Conservation (phyloP, 225 moss, liverwort and hornwort genomes). For the Climacium dendroides region DNA sequence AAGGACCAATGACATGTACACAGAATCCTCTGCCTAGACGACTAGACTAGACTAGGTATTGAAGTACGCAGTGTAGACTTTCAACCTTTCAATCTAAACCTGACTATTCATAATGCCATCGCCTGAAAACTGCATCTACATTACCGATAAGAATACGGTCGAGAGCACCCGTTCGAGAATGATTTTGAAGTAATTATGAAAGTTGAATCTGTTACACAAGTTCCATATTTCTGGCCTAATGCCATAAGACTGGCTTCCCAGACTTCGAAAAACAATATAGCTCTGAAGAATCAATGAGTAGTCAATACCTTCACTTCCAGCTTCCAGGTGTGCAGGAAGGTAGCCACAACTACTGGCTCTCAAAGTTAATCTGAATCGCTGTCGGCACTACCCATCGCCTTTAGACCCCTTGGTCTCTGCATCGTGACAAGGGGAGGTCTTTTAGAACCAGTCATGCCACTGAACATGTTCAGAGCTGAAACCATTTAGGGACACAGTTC, state of each 20-base stretch:
- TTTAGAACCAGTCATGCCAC: not conserved
- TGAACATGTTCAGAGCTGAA: not conserved
- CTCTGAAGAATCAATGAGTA: conserved; percentile 1
- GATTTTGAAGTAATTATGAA: not conserved
- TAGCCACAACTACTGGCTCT: not conserved
- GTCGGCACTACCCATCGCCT: conserved; percentile 86
- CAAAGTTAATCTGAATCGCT: conserved; percentile 64
- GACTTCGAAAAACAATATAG: conserved; percentile 13
- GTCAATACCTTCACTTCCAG: conserved; percentile 11
- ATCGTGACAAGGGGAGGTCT: not conserved
- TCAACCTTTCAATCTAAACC: not conserved
- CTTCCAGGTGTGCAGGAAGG: not conserved
- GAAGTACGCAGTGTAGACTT: not conserved
- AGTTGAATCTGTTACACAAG: not conserved
- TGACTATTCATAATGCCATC: not conserved
- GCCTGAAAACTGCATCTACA: not conserved
- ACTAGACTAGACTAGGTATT: not conserved
- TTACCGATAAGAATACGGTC: not conserved
- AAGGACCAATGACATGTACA: not conserved
- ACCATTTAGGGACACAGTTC: not conserved
- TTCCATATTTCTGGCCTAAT: not conserved
- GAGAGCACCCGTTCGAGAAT: not conserved
- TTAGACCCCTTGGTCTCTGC: conserved; percentile 89
- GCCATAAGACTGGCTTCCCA: conserved; percentile 17
- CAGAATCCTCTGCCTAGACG: not conserved